phyloP scores from a whole-genome alignment of 441 rosid species.

The Biscutella laevigata region DNA sequence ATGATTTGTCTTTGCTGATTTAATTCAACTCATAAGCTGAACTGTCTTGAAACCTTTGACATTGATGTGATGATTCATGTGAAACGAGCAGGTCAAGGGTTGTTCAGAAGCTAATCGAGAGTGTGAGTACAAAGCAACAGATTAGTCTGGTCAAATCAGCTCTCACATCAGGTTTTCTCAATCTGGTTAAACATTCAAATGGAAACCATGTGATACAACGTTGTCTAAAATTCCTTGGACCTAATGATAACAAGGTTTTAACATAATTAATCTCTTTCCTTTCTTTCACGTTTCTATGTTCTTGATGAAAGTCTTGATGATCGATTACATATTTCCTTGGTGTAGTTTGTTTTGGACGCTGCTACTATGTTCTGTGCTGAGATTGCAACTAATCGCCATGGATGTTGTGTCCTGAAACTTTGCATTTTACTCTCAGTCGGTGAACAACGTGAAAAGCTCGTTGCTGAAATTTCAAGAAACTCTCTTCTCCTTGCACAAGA shows the following conservation, averaged over 20 bases:
- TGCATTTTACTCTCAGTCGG: constrained; percentile 48
- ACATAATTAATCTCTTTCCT: neutral
- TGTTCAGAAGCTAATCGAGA: constrained; percentile 71
- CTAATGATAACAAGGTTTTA: constrained; percentile 56
- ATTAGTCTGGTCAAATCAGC: constrained; percentile 39
- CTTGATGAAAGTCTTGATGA: neutral
- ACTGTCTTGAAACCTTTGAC: too few species aligned
- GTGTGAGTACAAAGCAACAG: constrained; percentile 52
- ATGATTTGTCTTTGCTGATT: constrained; percentile 13
- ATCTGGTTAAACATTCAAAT: constrained; percentile 52
- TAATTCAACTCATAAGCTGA: too few species aligned
- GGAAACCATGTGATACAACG: constrained; percentile 72
- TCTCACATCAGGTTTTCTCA: constrained; percentile 56
- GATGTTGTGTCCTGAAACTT: constrained; percentile 65
- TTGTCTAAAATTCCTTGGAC: constrained; percentile 52
- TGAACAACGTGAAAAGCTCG: constrained; percentile 37
- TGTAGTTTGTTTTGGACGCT: constrained; percentile 57
- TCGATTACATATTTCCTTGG: neutral
- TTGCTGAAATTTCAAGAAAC: constrained; percentile 44
- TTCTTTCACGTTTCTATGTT: neutral
- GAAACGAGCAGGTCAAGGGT: constrained; percentile 76
- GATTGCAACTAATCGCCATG: constrained; percentile 63
- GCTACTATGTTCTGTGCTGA: constrained; percentile 50
- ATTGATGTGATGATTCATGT: constrained; percentile 12
- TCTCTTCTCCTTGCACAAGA: constrained; percentile 65